Evolutionary conservation across 306 rosid genomes (phyloP), one percentile per base, ranked within the genome.

Genomic region (Trifolium fragiferum): DNA sequence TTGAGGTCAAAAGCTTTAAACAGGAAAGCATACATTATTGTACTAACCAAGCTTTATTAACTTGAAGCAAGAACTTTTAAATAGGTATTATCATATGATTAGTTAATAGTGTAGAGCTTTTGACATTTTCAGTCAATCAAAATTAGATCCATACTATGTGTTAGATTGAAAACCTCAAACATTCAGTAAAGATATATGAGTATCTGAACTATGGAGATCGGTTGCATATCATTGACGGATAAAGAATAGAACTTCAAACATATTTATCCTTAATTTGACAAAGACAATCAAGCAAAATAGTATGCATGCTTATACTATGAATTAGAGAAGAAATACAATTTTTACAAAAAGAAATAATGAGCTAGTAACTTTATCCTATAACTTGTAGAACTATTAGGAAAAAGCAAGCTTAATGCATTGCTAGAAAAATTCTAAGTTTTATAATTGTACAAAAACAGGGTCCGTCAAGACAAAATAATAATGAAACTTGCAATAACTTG

Each of bases 361-460:
- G 33, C 25, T 7, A 4, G 47, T 58, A 80, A 18, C 53, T 27
- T 50, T 51, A 68, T 38, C 62, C 66, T 67, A 80, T 14, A 76
- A 55, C 35, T 7, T 66, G 15, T n/a, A 67, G 67, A 81, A 38
- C 68, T 38, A 61, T 37, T 50, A 50, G 51, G 69, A 37, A 38
- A 74, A 68, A 68, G 27, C 50, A 72, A 72, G 54, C 51, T 33
- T 55, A 75, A 61, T 13, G 5, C 32, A 58, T 16, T 57, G 16
- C 46, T 55, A 14, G 12, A 35, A 27, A 59, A 10, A 57, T 73
- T 37, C 75, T 7, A 47, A 14, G 15, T 18, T 54, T 32, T 10
- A 23, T 33, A 12, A 20, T 40, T n/a, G 58, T 41, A 16, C 16
- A 57, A 76, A 68, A n/a, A 58, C 65, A 40, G n/a, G 19, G 59